Conservation (phyloP, 1,284 basidiomycete genomes). For the Termitomyces sp. region DNA sequence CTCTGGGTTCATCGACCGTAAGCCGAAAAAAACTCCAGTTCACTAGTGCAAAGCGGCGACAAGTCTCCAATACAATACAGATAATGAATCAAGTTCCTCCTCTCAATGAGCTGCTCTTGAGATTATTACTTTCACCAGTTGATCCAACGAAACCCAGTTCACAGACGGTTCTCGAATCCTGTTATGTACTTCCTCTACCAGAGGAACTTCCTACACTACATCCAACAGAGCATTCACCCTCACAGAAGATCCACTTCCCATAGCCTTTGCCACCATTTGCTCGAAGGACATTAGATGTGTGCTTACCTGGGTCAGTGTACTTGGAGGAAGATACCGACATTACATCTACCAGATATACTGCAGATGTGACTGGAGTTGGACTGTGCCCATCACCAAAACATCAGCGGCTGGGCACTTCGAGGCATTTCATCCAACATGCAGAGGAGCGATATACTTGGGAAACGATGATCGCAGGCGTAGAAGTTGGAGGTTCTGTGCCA, state of each 20-base stretch:
- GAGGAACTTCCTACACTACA: constrained; percentile 14
- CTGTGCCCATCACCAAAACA: constrained; percentile 54
- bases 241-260: constrained; percentile 14
- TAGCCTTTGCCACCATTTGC: constrained; percentile 21
- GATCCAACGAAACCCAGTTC: constrained; percentile 9
- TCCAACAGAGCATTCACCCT: background rate
- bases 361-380: constrained; percentile 33
- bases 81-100: constrained; percentile 29
- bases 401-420: constrained; percentile 12
- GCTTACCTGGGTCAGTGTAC: constrained; percentile 34
- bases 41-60: constrained; percentile 10
- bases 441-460: constrained; percentile 69
- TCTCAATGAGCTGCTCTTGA: constrained; percentile 47
- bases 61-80: constrained; percentile 26
- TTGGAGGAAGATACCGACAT: constrained; percentile 17
- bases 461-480: constrained; percentile 43
- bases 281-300: constrained; percentile 28
- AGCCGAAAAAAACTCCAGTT: constrained; percentile 10
- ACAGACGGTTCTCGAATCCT: constrained; percentile 28
- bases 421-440: constrained; percentile 50
- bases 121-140: constrained; percentile 37
- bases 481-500: constrained; percentile 53
- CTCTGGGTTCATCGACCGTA: constrained; percentile 14
- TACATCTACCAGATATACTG: constrained; percentile 5
- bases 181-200: constrained; percentile 31